Conservation (phyloP, 2,329 filamentous ascomycete genomes). For the Trichoderma sp. region DNA sequence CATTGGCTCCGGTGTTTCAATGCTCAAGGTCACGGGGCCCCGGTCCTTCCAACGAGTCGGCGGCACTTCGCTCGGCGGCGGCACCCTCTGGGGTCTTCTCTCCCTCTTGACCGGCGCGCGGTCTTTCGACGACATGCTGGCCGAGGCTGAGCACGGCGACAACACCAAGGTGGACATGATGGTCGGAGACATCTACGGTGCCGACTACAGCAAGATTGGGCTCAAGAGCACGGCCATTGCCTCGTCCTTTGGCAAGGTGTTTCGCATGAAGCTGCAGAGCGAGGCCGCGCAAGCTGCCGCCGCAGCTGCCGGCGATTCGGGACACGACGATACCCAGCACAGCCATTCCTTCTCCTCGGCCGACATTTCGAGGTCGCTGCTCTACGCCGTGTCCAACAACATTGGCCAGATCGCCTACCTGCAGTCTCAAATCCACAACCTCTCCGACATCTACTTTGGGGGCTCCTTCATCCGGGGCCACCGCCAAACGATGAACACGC, state of each 20-base stretch:
- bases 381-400: conserved; percentile 97
- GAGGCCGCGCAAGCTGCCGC: conserved; percentile 79
- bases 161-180: conserved; percentile 94
- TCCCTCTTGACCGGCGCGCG: conserved; percentile 89
- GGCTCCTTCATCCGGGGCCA: conserved; percentile 96
- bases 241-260: conserved; percentile 95
- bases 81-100: conserved; percentile 95
- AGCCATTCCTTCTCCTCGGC: conserved; percentile 65
- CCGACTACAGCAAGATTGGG: conserved; percentile 93
- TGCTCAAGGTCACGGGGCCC: conserved; percentile 94
- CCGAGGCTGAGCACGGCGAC: conserved; percentile 86
- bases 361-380: conserved; percentile 86
- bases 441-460: conserved; percentile 95
- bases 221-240: conserved; percentile 95
- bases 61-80: conserved; percentile 90
- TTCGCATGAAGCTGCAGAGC: conserved; percentile 84
- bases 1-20: conserved; percentile 94
- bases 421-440: conserved; percentile 91
- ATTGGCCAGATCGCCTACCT: conserved; percentile 97
- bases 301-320: conserved; percentile 66
- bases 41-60: conserved; percentile 87
- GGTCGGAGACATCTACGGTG: conserved; percentile 96
- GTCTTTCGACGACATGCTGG: conserved; percentile 97
- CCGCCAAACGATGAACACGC: conserved; percentile 94
- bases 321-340: conserved; percentile 41